A percentile compares a stretch with the other conserved stretches of the same genome.
phyloP scores from a whole-genome alignment of 345 rosid species.

The Aegle marmelos region DNA sequence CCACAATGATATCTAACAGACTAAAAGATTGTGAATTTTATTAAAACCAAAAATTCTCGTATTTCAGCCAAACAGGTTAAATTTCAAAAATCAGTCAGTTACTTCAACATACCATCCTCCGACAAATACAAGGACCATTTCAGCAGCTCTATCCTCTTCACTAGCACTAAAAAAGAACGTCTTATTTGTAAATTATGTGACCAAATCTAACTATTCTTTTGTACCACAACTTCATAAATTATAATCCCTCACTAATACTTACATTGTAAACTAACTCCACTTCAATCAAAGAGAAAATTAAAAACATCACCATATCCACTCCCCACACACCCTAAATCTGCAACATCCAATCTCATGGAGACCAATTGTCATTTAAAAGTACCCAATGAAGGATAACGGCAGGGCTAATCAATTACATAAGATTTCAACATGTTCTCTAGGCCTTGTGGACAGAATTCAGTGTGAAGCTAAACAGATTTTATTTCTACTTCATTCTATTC shows the following conservation, averaged over 20 bases:
- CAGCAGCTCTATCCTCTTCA: background rate
- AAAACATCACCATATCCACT: background rate
- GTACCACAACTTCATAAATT: background rate
- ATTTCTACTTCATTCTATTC: background rate
- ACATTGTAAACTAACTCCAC: background rate
- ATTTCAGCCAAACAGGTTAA: background rate
- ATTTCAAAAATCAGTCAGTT: constrained; percentile 1
- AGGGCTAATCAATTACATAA: background rate
- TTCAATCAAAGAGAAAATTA: background rate
- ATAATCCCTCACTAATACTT: background rate
- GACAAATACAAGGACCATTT: background rate
- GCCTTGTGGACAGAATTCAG: background rate
- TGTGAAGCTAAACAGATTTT: background rate
- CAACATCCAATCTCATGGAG: background rate
- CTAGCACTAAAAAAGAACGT: background rate
- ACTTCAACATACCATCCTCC: background rate
- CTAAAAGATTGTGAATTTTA: background rate
- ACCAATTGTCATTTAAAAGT: background rate
- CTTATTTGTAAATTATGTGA: background rate
- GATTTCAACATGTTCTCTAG: background rate
- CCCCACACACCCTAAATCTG: background rate
- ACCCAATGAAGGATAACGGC: background rate
- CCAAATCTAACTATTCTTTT: background rate
- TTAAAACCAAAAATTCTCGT: background rate
- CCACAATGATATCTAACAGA: background rate